Percentiles rank a stretch among this genome's conserved stretches.
Evolutionary conservation across 805 yeast species (phyloP).

Genomic region (Priceomyces melissophilus): DNA sequence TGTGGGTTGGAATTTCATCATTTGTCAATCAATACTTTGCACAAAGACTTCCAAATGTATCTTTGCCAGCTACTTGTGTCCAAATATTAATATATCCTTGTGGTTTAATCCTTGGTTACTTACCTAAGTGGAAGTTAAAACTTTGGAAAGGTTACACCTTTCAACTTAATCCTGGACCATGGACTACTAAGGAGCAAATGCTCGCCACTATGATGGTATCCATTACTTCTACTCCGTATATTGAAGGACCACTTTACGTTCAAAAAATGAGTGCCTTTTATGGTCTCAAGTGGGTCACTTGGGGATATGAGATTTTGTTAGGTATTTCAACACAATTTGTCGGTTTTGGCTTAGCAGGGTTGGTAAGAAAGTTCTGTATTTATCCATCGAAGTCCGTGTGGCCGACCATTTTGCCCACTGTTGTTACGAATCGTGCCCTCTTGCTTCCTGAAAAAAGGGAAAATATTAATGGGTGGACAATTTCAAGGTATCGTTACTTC

Average conservation of each 20-base stretch:
- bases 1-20: constrained; percentile 51
- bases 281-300: constrained; percentile 5
- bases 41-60: constrained; percentile 49
- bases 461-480: constrained; percentile 28
- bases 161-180: constrained; percentile 10
- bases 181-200: constrained; percentile 8
- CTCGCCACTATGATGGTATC: constrained; percentile 7
- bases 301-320: constrained; percentile 21
- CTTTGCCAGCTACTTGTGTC: constrained; percentile 37
- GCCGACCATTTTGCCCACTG: constrained; percentile 28
- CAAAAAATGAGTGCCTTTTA: constrained; percentile 5
- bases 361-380: constrained; percentile 25
- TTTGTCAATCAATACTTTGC: constrained; percentile 55
- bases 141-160: neutral
- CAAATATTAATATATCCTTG: constrained; percentile 45
- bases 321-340: constrained; percentile 22
- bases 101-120: constrained; percentile 31
- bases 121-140: constrained; percentile 30
- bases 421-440: constrained; percentile 31
- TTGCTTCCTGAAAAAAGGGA: constrained; percentile 33
- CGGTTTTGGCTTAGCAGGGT: constrained; percentile 31
- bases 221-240: constrained; percentile 4
- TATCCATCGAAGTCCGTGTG: constrained; percentile 26
- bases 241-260: constrained; percentile 5
- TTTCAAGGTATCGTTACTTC: constrained; percentile 25